phyloP scores from a whole-genome alignment of 2,329 filamentous ascomycete species.

The Neofusicoccum umdonicola region DNA sequence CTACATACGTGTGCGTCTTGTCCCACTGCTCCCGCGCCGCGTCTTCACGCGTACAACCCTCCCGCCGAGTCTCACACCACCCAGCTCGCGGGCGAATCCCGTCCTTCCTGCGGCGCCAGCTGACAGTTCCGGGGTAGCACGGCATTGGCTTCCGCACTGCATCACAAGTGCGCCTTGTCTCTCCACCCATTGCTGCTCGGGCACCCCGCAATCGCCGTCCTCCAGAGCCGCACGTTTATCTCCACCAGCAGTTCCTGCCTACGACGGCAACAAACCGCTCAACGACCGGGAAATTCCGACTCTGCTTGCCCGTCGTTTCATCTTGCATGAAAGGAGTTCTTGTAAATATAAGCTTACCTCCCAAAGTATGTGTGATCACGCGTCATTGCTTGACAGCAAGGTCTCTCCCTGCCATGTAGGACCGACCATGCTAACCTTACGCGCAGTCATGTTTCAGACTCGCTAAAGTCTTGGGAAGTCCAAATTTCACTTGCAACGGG shows the following conservation, averaged over 20 bases:
- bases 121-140: slow-evolving; percentile 8
- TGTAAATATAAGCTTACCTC: slow-evolving; percentile 11
- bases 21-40: not conserved
- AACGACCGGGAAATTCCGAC: not conserved
- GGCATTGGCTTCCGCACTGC: not conserved
- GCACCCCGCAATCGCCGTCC: not conserved
- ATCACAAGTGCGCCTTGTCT: not conserved
- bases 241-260: not conserved
- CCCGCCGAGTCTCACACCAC: slow-evolving; percentile 9
- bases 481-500: not conserved
- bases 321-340: slow-evolving; percentile 16
- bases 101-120: not conserved
- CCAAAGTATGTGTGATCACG: slow-evolving; percentile 15
- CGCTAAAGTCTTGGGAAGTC: not conserved
- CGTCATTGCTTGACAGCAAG: not conserved
- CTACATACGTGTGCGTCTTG: not conserved
- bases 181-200: not conserved
- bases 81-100: not conserved
- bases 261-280: not conserved
- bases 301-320: slow-evolving; percentile 11
- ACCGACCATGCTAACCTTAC: slow-evolving; percentile 12
- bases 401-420: slow-evolving; percentile 10
- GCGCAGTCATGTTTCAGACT: slow-evolving; percentile 18
- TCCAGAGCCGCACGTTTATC: slow-evolving; percentile 1
- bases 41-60: slow-evolving; percentile 2